A percentile compares a stretch with the other conserved stretches of the same genome.
phyloP scores from a whole-genome alignment of 2,329 filamentous ascomycete genomes.

The Fusarium nurragi region DNA sequence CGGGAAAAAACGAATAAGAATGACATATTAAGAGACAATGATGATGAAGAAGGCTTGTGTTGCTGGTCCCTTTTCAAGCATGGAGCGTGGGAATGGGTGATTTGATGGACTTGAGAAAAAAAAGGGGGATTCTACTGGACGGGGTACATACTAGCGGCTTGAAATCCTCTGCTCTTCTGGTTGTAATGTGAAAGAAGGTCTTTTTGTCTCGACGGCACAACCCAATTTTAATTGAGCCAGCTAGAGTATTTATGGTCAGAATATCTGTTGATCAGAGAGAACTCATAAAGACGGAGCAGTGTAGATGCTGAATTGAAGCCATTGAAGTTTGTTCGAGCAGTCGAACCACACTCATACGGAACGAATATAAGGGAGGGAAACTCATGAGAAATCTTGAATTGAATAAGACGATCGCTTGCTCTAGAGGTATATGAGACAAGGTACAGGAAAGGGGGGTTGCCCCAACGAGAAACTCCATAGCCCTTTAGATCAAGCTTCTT shows the following conservation, averaged over 20 bases:
- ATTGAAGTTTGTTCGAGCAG: neutral
- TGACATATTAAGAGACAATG: slow-evolving; percentile 38
- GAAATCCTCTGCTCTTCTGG: slow-evolving; percentile 30
- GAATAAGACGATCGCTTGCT: slow-evolving; percentile 40
- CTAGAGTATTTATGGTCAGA: neutral
- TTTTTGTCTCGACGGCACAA: slow-evolving; percentile 14
- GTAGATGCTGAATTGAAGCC: neutral
- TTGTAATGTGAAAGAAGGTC: slow-evolving; percentile 27
- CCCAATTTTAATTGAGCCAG: neutral
- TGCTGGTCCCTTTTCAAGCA: slow-evolving; percentile 32
- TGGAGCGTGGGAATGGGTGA: slow-evolving; percentile 21
- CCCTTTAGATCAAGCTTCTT: slow-evolving; percentile 21
- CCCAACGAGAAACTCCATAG: slow-evolving; percentile 34
- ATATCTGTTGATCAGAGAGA: slow-evolving; percentile 24
- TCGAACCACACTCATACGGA: neutral
- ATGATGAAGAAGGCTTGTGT: slow-evolving; percentile 33
- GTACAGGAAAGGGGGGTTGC: slow-evolving; percentile 18
- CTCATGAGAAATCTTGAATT: slow-evolving; percentile 29
- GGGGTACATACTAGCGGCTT: slow-evolving; percentile 38
- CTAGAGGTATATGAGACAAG: slow-evolving; percentile 42
- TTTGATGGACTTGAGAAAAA: slow-evolving; percentile 29
- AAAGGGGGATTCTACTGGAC: slow-evolving; percentile 14
- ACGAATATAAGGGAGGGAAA: neutral
- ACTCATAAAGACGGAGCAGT: neutral
- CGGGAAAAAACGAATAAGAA: slow-evolving; percentile 34